These are phyloP conservation scores for Austroboletus novae-zelandiae DNA, from an alignment of 1,284 basidiomycete species.

Conservation along the genomic window DNA sequence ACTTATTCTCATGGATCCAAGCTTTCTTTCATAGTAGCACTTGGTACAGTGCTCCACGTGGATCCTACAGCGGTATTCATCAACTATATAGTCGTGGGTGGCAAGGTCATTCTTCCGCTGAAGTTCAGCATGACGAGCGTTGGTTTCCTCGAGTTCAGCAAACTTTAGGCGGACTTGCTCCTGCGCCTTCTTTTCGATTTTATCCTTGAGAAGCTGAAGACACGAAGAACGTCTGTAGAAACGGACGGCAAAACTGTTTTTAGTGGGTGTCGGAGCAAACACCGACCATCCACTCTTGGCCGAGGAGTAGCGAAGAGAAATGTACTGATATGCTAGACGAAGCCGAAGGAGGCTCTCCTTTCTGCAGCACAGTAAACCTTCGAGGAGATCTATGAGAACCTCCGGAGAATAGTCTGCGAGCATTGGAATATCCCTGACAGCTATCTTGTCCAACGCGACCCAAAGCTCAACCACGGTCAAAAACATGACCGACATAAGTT, in stretches of 20 bases:
- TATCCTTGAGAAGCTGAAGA: conserved; percentile 23
- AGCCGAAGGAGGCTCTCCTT: conserved; percentile 30
- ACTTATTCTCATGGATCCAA: conserved; percentile 26
- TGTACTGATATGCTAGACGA: conserved; percentile 26
- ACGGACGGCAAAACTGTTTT: conserved; percentile 29
- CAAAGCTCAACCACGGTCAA: conserved; percentile 44
- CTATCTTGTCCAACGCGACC: conserved; percentile 43
- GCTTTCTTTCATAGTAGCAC: conserved; percentile 2
- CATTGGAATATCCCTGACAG: conserved; percentile 32
- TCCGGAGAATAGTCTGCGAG: conserved; percentile 46
- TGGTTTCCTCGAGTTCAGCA: conserved; percentile 24
- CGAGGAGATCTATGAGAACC: conserved; percentile 35
- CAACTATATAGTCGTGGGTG: too few species aligned
- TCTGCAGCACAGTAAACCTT: conserved; percentile 38
- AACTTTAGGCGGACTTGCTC: conserved; percentile 16
- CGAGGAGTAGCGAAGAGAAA: conserved; percentile 26
- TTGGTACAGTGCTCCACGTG: too few species aligned
- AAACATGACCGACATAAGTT: conserved; percentile 42
- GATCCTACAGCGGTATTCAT: neutral
- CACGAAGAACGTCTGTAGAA: conserved; percentile 23
- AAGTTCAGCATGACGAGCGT: conserved; percentile 13
- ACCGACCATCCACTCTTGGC: conserved; percentile 14
- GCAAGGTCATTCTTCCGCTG: neutral
- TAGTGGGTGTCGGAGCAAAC: conserved; percentile 15
- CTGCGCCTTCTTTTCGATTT: conserved; percentile 29